These are phyloP conservation scores for Fusarium drepaniforme DNA, from an alignment of 2,329 filamentous ascomycete species.

Conservation along the genomic window DNA sequence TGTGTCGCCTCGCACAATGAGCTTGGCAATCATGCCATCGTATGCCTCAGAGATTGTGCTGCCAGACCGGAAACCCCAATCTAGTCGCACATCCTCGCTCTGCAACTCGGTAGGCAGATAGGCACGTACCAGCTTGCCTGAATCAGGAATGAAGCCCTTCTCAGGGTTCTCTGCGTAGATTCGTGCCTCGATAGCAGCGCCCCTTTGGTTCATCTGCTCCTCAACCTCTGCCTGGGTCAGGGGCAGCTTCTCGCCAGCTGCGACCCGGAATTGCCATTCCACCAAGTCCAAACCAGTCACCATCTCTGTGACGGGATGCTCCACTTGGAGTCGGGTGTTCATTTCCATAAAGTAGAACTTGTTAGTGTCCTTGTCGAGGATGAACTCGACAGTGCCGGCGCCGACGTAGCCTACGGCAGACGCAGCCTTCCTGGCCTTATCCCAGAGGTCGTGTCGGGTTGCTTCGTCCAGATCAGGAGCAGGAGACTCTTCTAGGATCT, in stretches of 20 bases:
- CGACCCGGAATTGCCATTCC: conserved; percentile 92
- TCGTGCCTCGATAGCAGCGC: conserved; percentile 93
- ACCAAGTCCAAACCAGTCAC: conserved; percentile 82
- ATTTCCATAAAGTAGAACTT: conserved; percentile 88
- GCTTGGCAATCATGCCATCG: conserved; percentile 98
- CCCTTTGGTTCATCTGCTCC: conserved; percentile 77
- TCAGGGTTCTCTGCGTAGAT: conserved; percentile 98
- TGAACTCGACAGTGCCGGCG: conserved; percentile 91
- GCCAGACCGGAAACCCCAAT: conserved; percentile 91
- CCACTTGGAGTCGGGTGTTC: conserved; percentile 92
- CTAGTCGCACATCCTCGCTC: conserved; percentile 81
- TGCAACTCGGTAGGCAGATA: conserved; percentile 74
- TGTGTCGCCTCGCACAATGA: conserved; percentile 88
- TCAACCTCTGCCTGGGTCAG: conserved; percentile 75
- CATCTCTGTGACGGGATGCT: conserved; percentile 90
- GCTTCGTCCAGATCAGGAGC: conserved; percentile 74
- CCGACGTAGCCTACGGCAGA: conserved; percentile 89
- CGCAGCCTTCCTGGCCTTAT: conserved; percentile 73
- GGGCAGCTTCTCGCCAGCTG: conserved; percentile 68
- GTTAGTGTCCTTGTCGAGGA: conserved; percentile 85
- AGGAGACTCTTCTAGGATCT: conserved; percentile 90
- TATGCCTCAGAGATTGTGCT: conserved; percentile 95
- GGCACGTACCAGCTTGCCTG: conserved; percentile 87
- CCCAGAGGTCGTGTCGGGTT: conserved; percentile 72
- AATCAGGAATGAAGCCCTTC: conserved; percentile 93